A percentile compares a stretch with the other conserved stretches of the same genome.
Evolutionary conservation across 2,329 filamentous ascomycete genomes (phyloP).

Genomic region (Magnaporthiopsis incrustans): DNA sequence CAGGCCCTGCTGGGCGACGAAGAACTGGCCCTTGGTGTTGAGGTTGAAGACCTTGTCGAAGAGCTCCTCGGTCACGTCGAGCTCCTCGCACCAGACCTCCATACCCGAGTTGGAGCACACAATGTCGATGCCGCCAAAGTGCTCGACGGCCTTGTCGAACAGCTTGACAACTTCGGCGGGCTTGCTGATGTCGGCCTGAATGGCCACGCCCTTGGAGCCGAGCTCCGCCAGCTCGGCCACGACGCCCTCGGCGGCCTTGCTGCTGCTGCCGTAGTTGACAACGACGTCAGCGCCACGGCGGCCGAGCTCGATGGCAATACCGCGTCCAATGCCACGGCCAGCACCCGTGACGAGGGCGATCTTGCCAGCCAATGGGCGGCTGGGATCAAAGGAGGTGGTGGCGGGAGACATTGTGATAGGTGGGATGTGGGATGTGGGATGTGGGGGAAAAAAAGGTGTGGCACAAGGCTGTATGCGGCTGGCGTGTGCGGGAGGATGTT

Average conservation of each 20-base stretch:
- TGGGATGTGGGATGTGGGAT: neutral
- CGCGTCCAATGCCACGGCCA: conserved; percentile 58
- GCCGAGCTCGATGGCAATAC: conserved; percentile 60
- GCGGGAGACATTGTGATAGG: conserved; percentile 10
- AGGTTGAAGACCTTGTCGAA: conserved; percentile 66
- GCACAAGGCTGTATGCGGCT: too few species aligned
- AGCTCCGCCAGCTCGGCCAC: conserved; percentile 46
- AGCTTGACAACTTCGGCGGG: conserved; percentile 51
- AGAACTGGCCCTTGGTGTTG: conserved; percentile 66
- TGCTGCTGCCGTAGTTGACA: conserved; percentile 57
- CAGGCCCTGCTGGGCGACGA: conserved; percentile 68
- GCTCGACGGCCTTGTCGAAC: conserved; percentile 55
- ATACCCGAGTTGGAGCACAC: conserved; percentile 66
- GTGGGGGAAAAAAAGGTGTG: neutral
- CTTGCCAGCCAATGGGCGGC: conserved; percentile 33
- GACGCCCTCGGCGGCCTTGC: conserved; percentile 45
- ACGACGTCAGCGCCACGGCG: conserved; percentile 56
- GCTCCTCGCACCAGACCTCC: conserved; percentile 62
- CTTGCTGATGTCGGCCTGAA: conserved; percentile 58
- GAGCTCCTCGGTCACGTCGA: conserved; percentile 61
- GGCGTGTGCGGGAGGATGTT: neutral
- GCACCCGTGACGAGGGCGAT: conserved; percentile 56
- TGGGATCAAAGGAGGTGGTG: conserved; percentile 6
- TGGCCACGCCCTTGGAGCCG: conserved; percentile 47
- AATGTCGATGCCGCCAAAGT: conserved; percentile 64